Percentiles rank a stretch among this genome's conserved stretches.
Evolutionary conservation across 352 stramenopile species (phyloP).

Genomic region (Phytophthora ramorum): DNA sequence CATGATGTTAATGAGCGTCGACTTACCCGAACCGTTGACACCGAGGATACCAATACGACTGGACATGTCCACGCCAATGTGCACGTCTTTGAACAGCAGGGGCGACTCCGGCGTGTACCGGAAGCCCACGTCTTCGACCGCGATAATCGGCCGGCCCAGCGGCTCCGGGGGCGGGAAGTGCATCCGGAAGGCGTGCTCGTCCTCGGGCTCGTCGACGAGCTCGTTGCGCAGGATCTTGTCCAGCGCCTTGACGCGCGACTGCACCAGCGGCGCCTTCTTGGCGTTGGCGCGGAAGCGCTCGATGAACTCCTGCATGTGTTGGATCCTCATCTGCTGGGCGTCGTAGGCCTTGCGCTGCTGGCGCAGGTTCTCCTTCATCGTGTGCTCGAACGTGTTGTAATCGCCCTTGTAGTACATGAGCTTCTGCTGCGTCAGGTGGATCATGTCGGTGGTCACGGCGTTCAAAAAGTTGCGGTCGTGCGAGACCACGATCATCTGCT

Average conservation of each 20-base stretch:
- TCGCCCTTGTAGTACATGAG: constrained; percentile 95
- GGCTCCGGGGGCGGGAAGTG: constrained; percentile 95
- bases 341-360: constrained; percentile 93
- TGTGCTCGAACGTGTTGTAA: constrained; percentile 97
- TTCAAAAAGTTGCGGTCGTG: constrained; percentile 98
- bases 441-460: constrained; percentile 95
- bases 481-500: constrained; percentile 96
- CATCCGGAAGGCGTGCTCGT: constrained; percentile 95
- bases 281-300: constrained; percentile 96
- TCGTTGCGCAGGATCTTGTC: constrained; percentile 90
- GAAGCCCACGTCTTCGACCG: constrained; percentile 91
- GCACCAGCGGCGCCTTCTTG: constrained; percentile 95
- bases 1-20: constrained; percentile 97
- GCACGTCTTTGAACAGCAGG: constrained; percentile 88
- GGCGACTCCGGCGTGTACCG: constrained; percentile 66
- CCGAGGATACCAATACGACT: constrained; percentile 94
- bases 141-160: constrained; percentile 95
- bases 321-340: constrained; percentile 88
- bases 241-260: constrained; percentile 96
- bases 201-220: constrained; percentile 92
- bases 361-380: constrained; percentile 92
- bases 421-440: constrained; percentile 94
- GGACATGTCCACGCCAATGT: constrained; percentile 97
- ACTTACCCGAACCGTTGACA: constrained; percentile 95
- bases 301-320: constrained; percentile 98